These are phyloP conservation scores for Hymenoscyphus scutula DNA, from an alignment of 2,329 filamentous ascomycete genomes.

Conservation along the genomic window DNA sequence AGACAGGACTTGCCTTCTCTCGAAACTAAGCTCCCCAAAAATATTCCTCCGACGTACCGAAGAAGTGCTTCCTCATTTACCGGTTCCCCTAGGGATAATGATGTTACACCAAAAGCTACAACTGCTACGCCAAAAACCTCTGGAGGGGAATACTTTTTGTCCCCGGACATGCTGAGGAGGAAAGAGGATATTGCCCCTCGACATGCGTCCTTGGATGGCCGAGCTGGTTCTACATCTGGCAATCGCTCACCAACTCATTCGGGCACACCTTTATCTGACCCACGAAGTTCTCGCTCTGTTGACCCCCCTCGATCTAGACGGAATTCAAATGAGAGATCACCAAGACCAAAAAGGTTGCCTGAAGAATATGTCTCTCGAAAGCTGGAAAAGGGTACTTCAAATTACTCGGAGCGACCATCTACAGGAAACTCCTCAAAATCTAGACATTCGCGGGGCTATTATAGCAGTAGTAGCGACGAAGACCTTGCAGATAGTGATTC, in stretches of 20 bases:
- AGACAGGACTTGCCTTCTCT: conserved; percentile 35
- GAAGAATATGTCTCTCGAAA: conserved; percentile 26
- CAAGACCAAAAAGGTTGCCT: conserved; percentile 26
- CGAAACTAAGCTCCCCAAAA: conserved; percentile 34
- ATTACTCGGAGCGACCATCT: conserved; percentile 19
- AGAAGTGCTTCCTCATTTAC: conserved; percentile 33
- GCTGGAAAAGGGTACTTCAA: conserved; percentile 24
- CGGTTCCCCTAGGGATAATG: conserved; percentile 21
- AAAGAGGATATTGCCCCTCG: conserved; percentile 29
- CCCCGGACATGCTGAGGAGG: conserved; percentile 43
- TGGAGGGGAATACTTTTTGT: conserved; percentile 42
- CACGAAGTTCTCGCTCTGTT: conserved; percentile 19
- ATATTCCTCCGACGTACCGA: conserved; percentile 33
- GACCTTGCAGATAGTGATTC: conserved; percentile 32
- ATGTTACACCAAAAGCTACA: conserved; percentile 35
- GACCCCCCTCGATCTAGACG: conserved; percentile 18
- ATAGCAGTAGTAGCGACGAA: conserved; percentile 34
- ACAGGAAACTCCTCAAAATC: conserved; percentile 26
- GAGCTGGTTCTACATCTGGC: conserved; percentile 29
- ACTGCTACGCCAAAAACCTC: conserved; percentile 26
- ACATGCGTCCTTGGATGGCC: conserved; percentile 35
- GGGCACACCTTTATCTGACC: conserved; percentile 24
- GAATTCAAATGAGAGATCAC: conserved; percentile 28
- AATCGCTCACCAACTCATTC: conserved; percentile 27
- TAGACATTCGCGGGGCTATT: conserved; percentile 22